These are phyloP conservation scores for Xylaria sp. DNA, from an alignment of 2,329 filamentous ascomycete species.

Conservation along the genomic window DNA sequence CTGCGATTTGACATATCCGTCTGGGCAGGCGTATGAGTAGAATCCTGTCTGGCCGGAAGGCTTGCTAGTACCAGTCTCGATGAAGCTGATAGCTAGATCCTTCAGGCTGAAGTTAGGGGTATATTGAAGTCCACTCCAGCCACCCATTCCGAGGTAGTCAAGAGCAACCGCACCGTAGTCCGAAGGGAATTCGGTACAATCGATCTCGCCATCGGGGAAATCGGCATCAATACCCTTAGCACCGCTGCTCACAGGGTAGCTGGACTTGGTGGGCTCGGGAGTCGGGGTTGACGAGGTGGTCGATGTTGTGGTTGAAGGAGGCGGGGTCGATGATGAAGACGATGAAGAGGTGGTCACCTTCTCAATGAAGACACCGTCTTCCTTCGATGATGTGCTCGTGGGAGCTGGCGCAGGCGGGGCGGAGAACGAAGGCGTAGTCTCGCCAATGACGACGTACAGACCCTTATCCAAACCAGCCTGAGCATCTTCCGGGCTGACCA, in stretches of 20 bases:
- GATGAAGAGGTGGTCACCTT: slow-evolving; percentile 46
- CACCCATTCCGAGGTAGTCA: slow-evolving; percentile 73
- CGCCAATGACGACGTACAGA: slow-evolving; percentile 72
- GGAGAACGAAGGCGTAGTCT: slow-evolving; percentile 63
- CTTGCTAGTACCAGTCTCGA: slow-evolving; percentile 69
- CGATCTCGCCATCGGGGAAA: slow-evolving; percentile 80
- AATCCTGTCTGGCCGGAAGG: slow-evolving; percentile 70
- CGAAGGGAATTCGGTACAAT: slow-evolving; percentile 79
- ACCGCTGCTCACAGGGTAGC: slow-evolving; percentile 42
- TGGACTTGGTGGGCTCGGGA: slow-evolving; percentile 45
- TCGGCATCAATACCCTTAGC: slow-evolving; percentile 68
- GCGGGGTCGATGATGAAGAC: slow-evolving; percentile 41
- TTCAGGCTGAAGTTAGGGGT: slow-evolving; percentile 60
- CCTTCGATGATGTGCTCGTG: slow-evolving; percentile 50
- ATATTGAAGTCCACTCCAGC: slow-evolving; percentile 84
- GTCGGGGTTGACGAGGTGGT: slow-evolving; percentile 40
- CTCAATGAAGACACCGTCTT: slow-evolving; percentile 49
- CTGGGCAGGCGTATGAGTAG: slow-evolving; percentile 94
- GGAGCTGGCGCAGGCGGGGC: slow-evolving; percentile 53
- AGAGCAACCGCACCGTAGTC: slow-evolving; percentile 81
- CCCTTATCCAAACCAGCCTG: slow-evolving; percentile 77
- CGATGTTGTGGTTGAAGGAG: slow-evolving; percentile 41
- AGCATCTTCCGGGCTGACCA: slow-evolving; percentile 71
- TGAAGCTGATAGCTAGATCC: slow-evolving; percentile 68
- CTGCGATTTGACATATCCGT: slow-evolving; percentile 91